Evolutionary conservation across 1,284 basidiomycete species (phyloP).

Genomic region (Wolfiporia cocos): DNA sequence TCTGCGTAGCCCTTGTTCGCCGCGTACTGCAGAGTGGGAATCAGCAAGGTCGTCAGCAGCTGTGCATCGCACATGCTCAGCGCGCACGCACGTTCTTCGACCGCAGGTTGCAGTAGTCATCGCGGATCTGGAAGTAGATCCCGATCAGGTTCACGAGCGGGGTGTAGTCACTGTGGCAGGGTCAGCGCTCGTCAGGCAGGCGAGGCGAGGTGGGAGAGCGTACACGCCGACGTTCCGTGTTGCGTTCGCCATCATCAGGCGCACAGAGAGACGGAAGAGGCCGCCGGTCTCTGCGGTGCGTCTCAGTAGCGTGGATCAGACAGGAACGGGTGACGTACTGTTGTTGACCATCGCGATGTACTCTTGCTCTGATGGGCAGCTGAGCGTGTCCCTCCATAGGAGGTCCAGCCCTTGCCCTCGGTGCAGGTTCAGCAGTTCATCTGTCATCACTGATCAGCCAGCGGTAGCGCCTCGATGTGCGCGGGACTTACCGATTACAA

Average conservation of each 20-base stretch:
- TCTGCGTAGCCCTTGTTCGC: conserved; percentile 74
- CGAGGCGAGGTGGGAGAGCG: not conserved
- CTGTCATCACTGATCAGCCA: too few relatives aligned
- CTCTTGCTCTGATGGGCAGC: conserved; percentile 1
- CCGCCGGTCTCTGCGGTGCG: not conserved
- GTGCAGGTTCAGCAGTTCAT: conserved; percentile 1
- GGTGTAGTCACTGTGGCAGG: not conserved
- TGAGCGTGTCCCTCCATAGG: conserved; percentile 1
- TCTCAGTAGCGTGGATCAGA: too few relatives aligned
- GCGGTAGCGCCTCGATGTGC: too few relatives aligned
- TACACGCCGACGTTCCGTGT: not conserved
- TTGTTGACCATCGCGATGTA: conserved; percentile 3
- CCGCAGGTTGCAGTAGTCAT: conserved; percentile 3
- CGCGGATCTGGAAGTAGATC: conserved; percentile 3
- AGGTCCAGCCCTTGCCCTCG: conserved; percentile 1
- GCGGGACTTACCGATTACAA: not conserved
- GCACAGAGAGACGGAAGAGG: not conserved
- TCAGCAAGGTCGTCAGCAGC: not conserved
- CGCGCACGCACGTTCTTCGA: not conserved
- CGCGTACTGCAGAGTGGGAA: not conserved
- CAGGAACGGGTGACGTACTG: too few relatives aligned
- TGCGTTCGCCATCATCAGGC: conserved; percentile 2
- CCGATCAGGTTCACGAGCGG: conserved; percentile 2
- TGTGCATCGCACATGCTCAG: not conserved
- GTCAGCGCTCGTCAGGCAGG: not conserved